Conservation (phyloP, 192 early-diverging fungal genomes). For the Oehlia diaphana region DNA sequence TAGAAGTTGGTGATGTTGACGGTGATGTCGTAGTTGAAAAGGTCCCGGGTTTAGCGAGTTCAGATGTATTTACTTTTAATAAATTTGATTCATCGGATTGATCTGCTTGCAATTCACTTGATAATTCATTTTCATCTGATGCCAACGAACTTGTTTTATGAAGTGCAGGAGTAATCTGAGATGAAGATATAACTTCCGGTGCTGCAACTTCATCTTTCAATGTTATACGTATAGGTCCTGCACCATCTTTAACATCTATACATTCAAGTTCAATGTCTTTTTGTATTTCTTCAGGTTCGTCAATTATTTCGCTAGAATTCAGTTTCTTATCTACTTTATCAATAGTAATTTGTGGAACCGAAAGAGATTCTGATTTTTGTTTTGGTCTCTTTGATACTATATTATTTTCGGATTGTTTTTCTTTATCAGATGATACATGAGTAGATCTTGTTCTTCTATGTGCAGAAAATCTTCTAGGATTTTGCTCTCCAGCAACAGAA, state of each 20-base stretch:
- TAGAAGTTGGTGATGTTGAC: background rate
- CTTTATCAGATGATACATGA: slow-evolving; percentile 1
- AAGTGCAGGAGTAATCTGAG: background rate
- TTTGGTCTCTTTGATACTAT: background rate
- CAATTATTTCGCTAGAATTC: background rate
- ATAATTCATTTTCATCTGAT: background rate
- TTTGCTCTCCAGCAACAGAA: slow-evolving; percentile 35
- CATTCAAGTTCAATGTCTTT: slow-evolving; percentile 19
- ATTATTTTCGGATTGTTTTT: background rate
- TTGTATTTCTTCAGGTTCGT: background rate
- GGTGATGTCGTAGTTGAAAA: background rate
- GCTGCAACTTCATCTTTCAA: slow-evolving; percentile 6
- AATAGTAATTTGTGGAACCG: background rate
- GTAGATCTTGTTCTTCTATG: slow-evolving; percentile 32
- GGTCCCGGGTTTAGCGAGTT: background rate
- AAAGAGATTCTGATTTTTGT: background rate
- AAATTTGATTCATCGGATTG: slow-evolving; percentile 4
- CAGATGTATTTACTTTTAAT: background rate
- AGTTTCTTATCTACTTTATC: background rate
- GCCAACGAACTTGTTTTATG: slow-evolving; percentile 2
- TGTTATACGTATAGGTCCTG: slow-evolving; percentile 13
- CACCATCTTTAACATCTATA: slow-evolving; percentile 14
- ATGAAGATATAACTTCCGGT: background rate
- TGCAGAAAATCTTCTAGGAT: slow-evolving; percentile 1
- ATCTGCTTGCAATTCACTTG: background rate